Evolutionary conservation across 2,329 filamentous ascomycete species (phyloP).

Genomic region (Sordariomycetes sp.): DNA sequence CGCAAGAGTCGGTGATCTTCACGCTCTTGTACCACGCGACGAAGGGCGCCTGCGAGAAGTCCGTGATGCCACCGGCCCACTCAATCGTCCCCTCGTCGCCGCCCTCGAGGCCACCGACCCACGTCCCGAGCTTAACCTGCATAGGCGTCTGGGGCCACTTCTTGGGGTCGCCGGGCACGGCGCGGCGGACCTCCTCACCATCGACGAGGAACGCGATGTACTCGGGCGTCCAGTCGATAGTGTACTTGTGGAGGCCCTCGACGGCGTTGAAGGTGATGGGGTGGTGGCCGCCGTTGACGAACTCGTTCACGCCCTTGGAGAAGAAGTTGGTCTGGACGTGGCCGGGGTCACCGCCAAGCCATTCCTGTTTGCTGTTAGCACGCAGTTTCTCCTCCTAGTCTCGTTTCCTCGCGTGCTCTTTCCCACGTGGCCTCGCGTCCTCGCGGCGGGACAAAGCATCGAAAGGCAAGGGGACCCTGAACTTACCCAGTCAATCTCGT

Average conservation of each 20-base stretch:
- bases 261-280: slow-evolving; percentile 24
- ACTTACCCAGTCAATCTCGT: slow-evolving; percentile 46
- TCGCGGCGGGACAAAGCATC: no score
- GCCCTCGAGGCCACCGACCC: slow-evolving; percentile 33
- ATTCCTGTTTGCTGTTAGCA: slow-evolving; percentile 34
- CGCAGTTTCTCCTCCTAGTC: neutral
- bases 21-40: slow-evolving; percentile 43
- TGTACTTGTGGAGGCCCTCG: slow-evolving; percentile 46
- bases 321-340: slow-evolving; percentile 78
- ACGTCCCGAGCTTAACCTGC: slow-evolving; percentile 49
- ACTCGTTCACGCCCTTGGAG: slow-evolving; percentile 49
- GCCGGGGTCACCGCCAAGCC: slow-evolving; percentile 54
- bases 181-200: slow-evolving; percentile 28
- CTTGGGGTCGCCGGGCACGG: slow-evolving; percentile 29
- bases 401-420: neutral
- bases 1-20: slow-evolving; percentile 39
- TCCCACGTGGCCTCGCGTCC: neutral
- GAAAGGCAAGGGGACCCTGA: neutral
- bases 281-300: slow-evolving; percentile 34
- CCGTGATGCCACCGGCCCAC: slow-evolving; percentile 55
- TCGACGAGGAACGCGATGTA: slow-evolving; percentile 47
- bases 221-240: slow-evolving; percentile 51
- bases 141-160: slow-evolving; percentile 58
- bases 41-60: slow-evolving; percentile 39
- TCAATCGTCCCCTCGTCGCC: slow-evolving; percentile 43